Base-by-base conservation (phyloP, 805 yeast species). In the Hanseniaspora jakobsenii region DNA sequence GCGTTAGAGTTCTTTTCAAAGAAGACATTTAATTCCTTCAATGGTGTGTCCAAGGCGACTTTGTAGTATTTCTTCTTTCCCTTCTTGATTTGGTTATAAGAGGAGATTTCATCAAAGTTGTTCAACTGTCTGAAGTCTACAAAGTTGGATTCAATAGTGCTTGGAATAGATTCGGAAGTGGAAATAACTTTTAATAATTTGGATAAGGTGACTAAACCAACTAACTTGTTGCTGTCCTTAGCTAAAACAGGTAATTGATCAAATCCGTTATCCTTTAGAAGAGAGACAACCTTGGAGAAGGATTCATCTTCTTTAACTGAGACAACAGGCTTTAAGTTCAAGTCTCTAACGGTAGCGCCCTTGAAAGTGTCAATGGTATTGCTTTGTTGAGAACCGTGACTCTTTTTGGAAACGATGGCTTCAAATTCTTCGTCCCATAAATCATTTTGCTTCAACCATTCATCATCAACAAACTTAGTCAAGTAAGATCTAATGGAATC, bases 401-500 rank as follows among this genome's bases (percentile, higher is more conserved):
- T 39, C 36, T 40, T 46, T 26, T 40, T 40, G 43, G 58, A 54
- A 27, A 61, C 58, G 41, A 61, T 61, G 35, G 56, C 61, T 45
- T 62, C 60, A 44, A 71, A 60, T 44, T 69, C 65, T 42, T 71
- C 71, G 51, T 75, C 82, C 51, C 79, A 73, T 56, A 84, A 77
- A 2, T 81, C 81, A 59, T 83, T 81, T 54, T 74, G 74, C 59
- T 71, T 72, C 81, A 83, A 76, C 94, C 94, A 83, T 63, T 82
- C 93, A 55, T 84, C 93, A 60, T 83, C 93, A 30, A 82, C 89
- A 57, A 83, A 83, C 65, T 83, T 83, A 51, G 91, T 76, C 63
- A 83, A 70, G 65, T 83, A 83, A 3, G 93, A 82, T 68, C 94
- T 76, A 57, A 83, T 75, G 32, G 86, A 77, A 61, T 83, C 94